Evolutionary conservation across 2,329 filamentous ascomycete genomes (phyloP), one percentile per base, ranked within the genome.

Genomic region (Hymenoscyphus scutula): DNA sequence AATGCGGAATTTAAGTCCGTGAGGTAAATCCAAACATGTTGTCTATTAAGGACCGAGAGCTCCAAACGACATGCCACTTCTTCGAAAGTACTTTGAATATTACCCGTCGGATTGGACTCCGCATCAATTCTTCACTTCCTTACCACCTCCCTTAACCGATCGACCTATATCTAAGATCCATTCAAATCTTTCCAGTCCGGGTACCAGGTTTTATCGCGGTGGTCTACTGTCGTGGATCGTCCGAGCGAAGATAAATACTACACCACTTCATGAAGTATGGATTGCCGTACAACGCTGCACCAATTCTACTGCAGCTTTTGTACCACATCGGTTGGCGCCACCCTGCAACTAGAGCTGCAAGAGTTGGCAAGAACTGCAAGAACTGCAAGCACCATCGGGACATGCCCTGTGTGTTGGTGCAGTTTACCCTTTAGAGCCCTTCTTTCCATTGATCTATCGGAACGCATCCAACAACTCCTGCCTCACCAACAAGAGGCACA

Each of bases 401-500:
- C 17, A 37, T 37, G n/a, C n/a, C n/a, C n/a, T n/a, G 11, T 37
- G 11, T 37, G 34, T 48, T 23, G 41, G 41, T 23, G 41, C n/a
- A 6, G n/a, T 48, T 48, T 48, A 48, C 41, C 41, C 41, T 19
- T 48, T 8, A 4, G 8, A 48, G 41, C 41, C 7, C 6, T 11
- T 45, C n/a, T 23, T 29, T 17, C 38, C 25, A 37, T 32, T 51
- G 56, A 32, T 34, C 56, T 58, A 58, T 58, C 56, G 56, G 56
- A 58, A 45, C 29, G 56, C 38, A 48, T 45, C 56, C 56, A 48
- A 29, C n/a, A 10, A 17, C 30, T 23, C n/a, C 55, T n/a, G n/a
- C n/a, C n/a, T 37, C 34, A 27, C n/a, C 25, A 56, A 17, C 34
- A 37, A 37, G 34, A 37, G 17, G 30, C 34, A 37, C 34, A 15